Evolutionary conservation across 345 rosid genomes (phyloP).

Genomic region (Leavenworthia alabamica): DNA sequence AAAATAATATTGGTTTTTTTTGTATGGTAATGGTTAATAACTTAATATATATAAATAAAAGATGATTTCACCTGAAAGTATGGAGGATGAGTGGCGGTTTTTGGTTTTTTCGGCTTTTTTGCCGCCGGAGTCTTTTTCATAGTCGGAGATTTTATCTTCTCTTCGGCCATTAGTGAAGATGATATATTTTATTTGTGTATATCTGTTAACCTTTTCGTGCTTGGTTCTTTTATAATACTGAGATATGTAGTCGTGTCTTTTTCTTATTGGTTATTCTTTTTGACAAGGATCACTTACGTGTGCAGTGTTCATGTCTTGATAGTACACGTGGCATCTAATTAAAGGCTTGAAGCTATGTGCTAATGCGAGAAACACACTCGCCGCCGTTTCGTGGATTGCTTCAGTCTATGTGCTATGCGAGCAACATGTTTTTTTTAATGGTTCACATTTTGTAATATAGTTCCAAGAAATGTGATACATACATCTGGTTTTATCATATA

Average conservation of each 20-base stretch:
- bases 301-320: conserved; percentile 18
- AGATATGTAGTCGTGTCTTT: conserved; percentile 3
- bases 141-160: conserved; percentile 31
- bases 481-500: not conserved
- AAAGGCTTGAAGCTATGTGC: not conserved
- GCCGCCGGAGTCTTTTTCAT: conserved; percentile 30
- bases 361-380: not conserved
- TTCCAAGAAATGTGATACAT: conserved; percentile 13
- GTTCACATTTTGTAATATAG: too few relatives aligned
- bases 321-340: conserved; percentile 40
- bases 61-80: conserved; percentile 52
- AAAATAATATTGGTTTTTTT: not conserved
- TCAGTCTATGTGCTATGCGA: too few relatives aligned
- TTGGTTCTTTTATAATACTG: conserved; percentile 32
- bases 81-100: conserved; percentile 63
- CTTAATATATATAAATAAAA: not conserved
- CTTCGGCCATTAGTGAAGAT: conserved; percentile 21
- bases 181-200: not conserved
- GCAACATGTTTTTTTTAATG: too few relatives aligned
- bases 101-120: conserved; percentile 41
- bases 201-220: not conserved
- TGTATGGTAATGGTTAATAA: not conserved
- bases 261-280: not conserved
- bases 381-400: not conserved
- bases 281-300: conserved; percentile 41